Evolutionary conservation across 2,329 filamentous ascomycete species (phyloP), one percentile per base, ranked within the genome.

Genomic region (Stagonosporopsis tanaceti): DNA sequence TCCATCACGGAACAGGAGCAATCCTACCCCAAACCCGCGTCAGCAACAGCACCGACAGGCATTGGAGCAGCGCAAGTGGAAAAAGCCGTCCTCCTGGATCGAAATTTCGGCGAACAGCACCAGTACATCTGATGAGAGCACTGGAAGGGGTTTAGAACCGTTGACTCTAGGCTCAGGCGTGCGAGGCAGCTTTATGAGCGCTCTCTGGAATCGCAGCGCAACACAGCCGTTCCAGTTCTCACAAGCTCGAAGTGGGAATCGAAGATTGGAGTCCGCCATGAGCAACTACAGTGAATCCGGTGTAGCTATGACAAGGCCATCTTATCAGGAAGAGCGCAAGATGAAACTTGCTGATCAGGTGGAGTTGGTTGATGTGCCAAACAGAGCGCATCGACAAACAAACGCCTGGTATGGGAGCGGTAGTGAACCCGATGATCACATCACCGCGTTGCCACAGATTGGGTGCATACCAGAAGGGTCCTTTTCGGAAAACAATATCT

Each of bases 361-460:
- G 2, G 41, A 51, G 30, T 41, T 57, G 41, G 17, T 22, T 14
- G 45, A 39, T 15, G 42, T 51, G 5, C 24, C 30, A 1, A n/a
- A 24, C 0, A 57, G 37, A 35, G 25, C 47, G 17, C 20, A 48
- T 22, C 20, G 30, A 22, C 32, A 39, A 7, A 11, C 8, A 2
- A 48, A 30, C 17, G 7, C 14, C 2, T 45, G 45, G 12, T 52
- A 38, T 6, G 35, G 35, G 15, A 57, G 41, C 17, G 40, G 53
- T 22, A 54, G 27, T 17, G 48, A 41, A 15, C 14, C 55, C 2
- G 45, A 47, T 2, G 53, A 57, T 12, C 37, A 54, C 9, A 51
- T 67, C 15, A 64, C 62, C 6, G 62, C 57, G 27, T 41, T 69
- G 20, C 62, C 65, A 6, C 52, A 45, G 6, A 65, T 69, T 3